These are phyloP conservation scores for Punica granatum DNA, from an alignment of 345 rosid species.

Conservation along the genomic window DNA sequence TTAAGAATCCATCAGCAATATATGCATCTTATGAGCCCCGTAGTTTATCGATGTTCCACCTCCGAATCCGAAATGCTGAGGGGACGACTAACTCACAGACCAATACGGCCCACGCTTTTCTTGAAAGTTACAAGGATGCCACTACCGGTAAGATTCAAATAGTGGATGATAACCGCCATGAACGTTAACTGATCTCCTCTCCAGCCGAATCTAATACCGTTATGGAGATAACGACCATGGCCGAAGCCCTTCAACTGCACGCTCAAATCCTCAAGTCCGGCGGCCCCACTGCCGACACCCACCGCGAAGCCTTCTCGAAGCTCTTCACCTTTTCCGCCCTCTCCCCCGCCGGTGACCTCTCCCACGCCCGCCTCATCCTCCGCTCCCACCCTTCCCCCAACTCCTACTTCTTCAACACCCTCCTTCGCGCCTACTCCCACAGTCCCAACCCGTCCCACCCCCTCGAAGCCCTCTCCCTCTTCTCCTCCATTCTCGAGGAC, in stretches of 20 bases:
- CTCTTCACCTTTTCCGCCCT: slow-evolving; percentile 17
- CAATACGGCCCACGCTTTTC: too few species aligned
- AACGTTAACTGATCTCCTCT: neutral
- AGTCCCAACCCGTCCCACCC: slow-evolving; percentile 12
- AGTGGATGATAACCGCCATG: neutral
- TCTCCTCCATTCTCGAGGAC: slow-evolving; percentile 6
- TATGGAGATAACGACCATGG: slow-evolving; percentile 18
- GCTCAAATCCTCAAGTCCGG: slow-evolving; percentile 11
- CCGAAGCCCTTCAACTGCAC: slow-evolving; percentile 16
- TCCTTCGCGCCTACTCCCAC: slow-evolving; percentile 16
- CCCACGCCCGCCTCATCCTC: slow-evolving; percentile 12
- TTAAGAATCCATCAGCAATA: too few species aligned
- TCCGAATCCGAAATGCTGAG: too few species aligned
- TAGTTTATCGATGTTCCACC: too few species aligned
- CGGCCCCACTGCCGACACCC: slow-evolving; percentile 4
- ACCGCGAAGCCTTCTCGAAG: slow-evolving; percentile 9
- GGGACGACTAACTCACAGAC: too few species aligned
- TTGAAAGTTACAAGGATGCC: neutral
- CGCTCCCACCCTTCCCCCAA: slow-evolving; percentile 8
- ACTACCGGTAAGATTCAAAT: neutral
- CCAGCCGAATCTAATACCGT: neutral
- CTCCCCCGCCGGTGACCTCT: slow-evolving; percentile 13
- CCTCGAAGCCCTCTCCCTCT: slow-evolving; percentile 3
- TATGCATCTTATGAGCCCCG: too few species aligned
- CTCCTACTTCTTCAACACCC: slow-evolving; percentile 18